A percentile compares a stretch with the other conserved stretches of the same genome.
phyloP scores from a whole-genome alignment of 805 yeast genomes.

The Priceomyces castillae region DNA sequence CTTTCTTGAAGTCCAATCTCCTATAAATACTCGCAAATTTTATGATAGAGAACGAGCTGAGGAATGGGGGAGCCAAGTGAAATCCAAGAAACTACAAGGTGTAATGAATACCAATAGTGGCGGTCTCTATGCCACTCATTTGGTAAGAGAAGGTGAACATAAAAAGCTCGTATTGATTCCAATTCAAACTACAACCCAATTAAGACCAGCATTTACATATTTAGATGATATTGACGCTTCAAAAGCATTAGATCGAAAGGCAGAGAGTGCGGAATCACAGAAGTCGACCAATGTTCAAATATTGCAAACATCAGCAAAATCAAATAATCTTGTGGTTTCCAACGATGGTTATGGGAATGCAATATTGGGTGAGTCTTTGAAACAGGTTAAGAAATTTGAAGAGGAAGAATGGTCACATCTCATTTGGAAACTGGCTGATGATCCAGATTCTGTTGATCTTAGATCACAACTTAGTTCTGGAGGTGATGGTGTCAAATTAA shows the following conservation, averaged over 20 bases:
- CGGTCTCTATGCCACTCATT: slow-evolving; percentile 35
- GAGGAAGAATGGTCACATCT: slow-evolving; percentile 41
- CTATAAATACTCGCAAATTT: slow-evolving; percentile 64
- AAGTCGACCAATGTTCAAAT: slow-evolving; percentile 36
- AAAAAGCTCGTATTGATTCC: slow-evolving; percentile 60
- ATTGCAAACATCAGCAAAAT: slow-evolving; percentile 40
- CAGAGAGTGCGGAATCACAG: slow-evolving; percentile 36
- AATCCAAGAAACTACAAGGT: slow-evolving; percentile 66
- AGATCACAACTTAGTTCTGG: slow-evolving; percentile 14
- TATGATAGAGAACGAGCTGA: slow-evolving; percentile 63
- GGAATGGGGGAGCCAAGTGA: slow-evolving; percentile 59
- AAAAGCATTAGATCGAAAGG: slow-evolving; percentile 38
- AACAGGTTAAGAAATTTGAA: slow-evolving; percentile 36
- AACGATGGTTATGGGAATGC: slow-evolving; percentile 25
- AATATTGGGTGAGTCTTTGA: slow-evolving; percentile 39
- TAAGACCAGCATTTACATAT: slow-evolving; percentile 79
- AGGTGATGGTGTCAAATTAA: slow-evolving; percentile 16
- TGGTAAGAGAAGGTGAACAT: slow-evolving; percentile 19
- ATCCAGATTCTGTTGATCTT: slow-evolving; percentile 15
- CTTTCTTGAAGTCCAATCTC: slow-evolving; percentile 71
- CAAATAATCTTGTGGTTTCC: slow-evolving; percentile 18
- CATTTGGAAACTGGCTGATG: slow-evolving; percentile 24
- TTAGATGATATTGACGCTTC: slow-evolving; percentile 59
- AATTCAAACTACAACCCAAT: slow-evolving; percentile 64
- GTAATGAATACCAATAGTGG: slow-evolving; percentile 57